Evolutionary conservation across 495 filamentous ascomycete genomes (phyloP).

Genomic region (Apodospora peruviana): DNA sequence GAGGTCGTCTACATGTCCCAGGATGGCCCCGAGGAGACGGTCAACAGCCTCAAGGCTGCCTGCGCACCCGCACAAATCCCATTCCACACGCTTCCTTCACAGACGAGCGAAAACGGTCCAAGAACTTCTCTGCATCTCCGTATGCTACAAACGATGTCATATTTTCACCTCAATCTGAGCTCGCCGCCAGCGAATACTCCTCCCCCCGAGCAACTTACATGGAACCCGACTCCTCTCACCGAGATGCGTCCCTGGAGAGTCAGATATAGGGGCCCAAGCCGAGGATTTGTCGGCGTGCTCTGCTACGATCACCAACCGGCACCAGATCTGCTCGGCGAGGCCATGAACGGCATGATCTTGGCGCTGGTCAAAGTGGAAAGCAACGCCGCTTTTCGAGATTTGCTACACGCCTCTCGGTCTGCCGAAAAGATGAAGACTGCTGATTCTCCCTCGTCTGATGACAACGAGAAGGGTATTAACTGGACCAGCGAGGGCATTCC

Average conservation of each 20-base stretch:
- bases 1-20: constrained; percentile 73
- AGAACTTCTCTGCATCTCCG: constrained; percentile 64
- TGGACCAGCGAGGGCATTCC: constrained; percentile 28
- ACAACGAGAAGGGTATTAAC: constrained; percentile 2
- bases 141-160: constrained; percentile 75
- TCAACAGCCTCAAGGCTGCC: constrained; percentile 47
- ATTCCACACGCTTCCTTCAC: constrained; percentile 49
- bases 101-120: constrained; percentile 55
- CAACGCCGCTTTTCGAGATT: constrained; percentile 25
- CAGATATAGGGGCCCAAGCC: constrained; percentile 23
- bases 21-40: constrained; percentile 59
- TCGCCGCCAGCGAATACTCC: too few species aligned
- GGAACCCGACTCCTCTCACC: constrained; percentile 34
- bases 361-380: constrained; percentile 33
- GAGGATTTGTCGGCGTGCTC: constrained; percentile 35
- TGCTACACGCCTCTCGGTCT: background rate
- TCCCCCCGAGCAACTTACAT: constrained; percentile 10
- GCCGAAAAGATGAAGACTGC: constrained; percentile 1
- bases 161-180: constrained; percentile 54
- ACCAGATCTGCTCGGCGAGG: constrained; percentile 29
- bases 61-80: constrained; percentile 15
- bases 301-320: constrained; percentile 44
- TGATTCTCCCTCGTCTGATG: background rate
- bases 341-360: constrained; percentile 41
- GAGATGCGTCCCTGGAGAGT: constrained; percentile 37